Conservation (phyloP, 1,284 basidiomycete species). For the Austropuccinia psidii region DNA sequence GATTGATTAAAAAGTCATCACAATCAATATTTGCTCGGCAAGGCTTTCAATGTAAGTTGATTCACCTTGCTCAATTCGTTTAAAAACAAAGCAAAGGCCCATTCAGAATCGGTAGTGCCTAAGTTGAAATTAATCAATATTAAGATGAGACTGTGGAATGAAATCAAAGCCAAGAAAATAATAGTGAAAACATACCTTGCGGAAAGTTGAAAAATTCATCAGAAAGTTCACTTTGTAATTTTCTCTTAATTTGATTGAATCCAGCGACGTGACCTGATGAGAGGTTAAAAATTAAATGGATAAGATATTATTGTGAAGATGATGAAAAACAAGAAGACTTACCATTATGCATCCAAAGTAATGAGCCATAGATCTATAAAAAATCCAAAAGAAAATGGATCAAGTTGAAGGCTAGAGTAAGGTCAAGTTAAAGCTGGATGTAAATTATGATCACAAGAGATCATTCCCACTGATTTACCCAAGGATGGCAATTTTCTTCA, state of each 20-base stretch:
- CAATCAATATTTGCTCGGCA: conserved; percentile 26
- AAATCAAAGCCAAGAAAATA: conserved; percentile 52
- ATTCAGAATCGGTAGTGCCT: conserved; percentile 67
- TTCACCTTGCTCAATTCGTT: conserved; percentile 59
- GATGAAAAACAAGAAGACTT: conserved; percentile 40
- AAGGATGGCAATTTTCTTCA: conserved; percentile 89
- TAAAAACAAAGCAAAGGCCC: conserved; percentile 84
- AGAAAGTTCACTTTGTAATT: conserved; percentile 62
- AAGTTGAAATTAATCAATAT: conserved; percentile 14
- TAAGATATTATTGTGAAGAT: neutral
- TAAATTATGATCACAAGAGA: neutral
- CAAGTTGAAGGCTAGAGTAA: neutral
- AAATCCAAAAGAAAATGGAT: conserved; percentile 14
- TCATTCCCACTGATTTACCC: conserved; percentile 50
- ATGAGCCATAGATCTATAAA: conserved; percentile 37
- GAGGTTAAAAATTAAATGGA: neutral
- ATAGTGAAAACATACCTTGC: conserved; percentile 65
- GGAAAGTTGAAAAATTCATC: conserved; percentile 78
- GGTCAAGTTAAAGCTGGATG: too few relatives aligned
- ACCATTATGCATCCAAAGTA: conserved; percentile 91
- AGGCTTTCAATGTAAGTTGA: neutral
- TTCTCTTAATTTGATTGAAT: conserved; percentile 70
- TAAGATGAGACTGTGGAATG: conserved; percentile 6
- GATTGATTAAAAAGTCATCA: too few relatives aligned
- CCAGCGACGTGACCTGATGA: conserved; percentile 58